Percentiles rank a stretch among this genome's conserved stretches.
Conservation (phyloP, 2,329 filamentous ascomycete genomes). For the Colletotrichum kahawae region DNA sequence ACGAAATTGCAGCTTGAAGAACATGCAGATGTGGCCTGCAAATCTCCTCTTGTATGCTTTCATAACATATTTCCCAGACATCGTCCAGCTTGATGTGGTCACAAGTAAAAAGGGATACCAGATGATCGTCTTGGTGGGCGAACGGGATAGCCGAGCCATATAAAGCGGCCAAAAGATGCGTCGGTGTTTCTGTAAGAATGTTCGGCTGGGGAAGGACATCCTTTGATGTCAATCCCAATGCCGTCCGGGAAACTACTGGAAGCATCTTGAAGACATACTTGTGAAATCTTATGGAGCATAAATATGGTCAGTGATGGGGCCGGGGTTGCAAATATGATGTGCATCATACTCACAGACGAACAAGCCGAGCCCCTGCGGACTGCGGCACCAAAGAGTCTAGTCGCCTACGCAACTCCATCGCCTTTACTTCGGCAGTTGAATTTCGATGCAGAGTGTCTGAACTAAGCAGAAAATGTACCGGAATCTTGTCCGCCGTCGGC, state of each 20-base stretch:
- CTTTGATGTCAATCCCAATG: not conserved
- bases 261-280: not conserved
- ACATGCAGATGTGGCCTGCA: not conserved
- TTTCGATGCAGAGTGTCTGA: not conserved
- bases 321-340: not conserved
- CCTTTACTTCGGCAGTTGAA: fast-evolving
- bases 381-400: not conserved
- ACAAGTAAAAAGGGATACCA: not conserved
- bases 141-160: not conserved
- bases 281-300: not conserved
- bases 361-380: not conserved
- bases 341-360: not conserved
- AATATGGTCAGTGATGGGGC: not conserved
- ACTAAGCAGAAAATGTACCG: constrained; percentile 30
- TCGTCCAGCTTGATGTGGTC: not conserved
- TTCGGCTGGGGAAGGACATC: not conserved
- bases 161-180: not conserved
- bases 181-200: not conserved
- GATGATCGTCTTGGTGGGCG: not conserved
- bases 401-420: not conserved
- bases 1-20: not conserved
- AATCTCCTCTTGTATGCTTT: not conserved
- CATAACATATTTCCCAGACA: not conserved
- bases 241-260: not conserved
- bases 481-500: constrained; percentile 35